Base-by-base conservation (phyloP, 345 rosid species). In the Pistacia integerrima region DNA sequence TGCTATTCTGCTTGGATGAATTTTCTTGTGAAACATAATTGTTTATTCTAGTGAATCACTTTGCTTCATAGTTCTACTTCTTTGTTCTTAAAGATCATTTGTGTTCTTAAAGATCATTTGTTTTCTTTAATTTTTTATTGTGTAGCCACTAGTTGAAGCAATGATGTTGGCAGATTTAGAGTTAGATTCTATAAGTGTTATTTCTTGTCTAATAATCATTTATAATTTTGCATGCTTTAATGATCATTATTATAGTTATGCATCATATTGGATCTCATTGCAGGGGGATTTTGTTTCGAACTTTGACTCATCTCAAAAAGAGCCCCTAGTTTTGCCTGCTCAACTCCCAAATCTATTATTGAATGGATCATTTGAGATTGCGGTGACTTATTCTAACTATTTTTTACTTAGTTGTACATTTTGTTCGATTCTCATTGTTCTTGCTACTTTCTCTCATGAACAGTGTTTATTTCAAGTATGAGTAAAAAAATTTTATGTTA, bases 291-390 rank as follows among this genome's bases (percentile, higher is more conserved):
- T 88, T 88, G 90, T 90, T 80, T 91, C 93, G 10, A 95, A 95
- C 82, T 95, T 95, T 76, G 99, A 95, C 76, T 90, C 82, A 77
- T 95, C 99, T 25, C 93, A 95, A 77, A 92, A 84, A 79, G 98
- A 95, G 81, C 99, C 99, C 64, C 82, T 94, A 63, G 88, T 95
- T 78, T 79, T 95, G 70, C 99, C 99, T 70, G 92, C 99, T 72
- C 94, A 97, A 73, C 93, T 95, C 70, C 99, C 99, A 80, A 88
- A 90, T 51, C 67, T 95, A 48, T 80, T 95, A 79, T 79, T 95
- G 83, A 95, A 95, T 87, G 99, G 99, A 64, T 90, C 98, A 79
- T 90, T 98, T 72, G 99, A 98, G 74, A 95, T 95, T 85, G 99
- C 97, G 81, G 99, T 95, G 83, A 81, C 78, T 75, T 67, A 58